Evolutionary conservation across 208 protist genomes (phyloP).

Genomic region (Vickermania spadyakhi): DNA sequence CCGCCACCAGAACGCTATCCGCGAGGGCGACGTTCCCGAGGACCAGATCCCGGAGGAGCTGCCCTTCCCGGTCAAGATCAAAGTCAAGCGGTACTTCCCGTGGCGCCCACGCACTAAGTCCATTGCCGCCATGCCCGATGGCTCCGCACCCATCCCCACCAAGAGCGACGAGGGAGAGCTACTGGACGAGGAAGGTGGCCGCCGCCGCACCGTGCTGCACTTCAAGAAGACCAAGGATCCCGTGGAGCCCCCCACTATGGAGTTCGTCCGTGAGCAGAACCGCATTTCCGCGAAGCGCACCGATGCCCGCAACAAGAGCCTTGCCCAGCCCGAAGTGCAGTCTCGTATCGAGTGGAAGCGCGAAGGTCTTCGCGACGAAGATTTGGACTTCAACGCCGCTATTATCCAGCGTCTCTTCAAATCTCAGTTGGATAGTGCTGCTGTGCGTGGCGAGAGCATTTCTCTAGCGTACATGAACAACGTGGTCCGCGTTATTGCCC

Average conservation of each 20-base stretch:
- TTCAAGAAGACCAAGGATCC: conserved; percentile 29
- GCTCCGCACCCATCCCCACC: not conserved
- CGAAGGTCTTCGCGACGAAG: conserved; percentile 43
- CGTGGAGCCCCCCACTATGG: conserved; percentile 26
- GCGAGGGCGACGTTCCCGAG: conserved; percentile 12
- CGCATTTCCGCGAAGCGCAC: conserved; percentile 26
- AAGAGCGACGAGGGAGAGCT: not conserved
- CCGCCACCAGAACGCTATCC: conserved; percentile 6
- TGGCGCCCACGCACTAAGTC: conserved; percentile 24
- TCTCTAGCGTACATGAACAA: conserved; percentile 57
- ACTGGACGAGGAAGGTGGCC: conserved; percentile 3
- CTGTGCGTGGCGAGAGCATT: conserved; percentile 37
- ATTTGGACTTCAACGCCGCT: conserved; percentile 80
- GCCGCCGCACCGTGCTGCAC: conserved; percentile 27
- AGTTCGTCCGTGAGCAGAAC: conserved; percentile 49
- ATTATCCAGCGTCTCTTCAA: conserved; percentile 72
- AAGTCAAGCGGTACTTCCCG: conserved; percentile 50
- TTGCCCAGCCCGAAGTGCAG: conserved; percentile 35
- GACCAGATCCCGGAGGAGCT: conserved; percentile 24
- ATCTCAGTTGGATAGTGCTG: conserved; percentile 18
- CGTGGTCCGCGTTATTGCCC: conserved; percentile 47
- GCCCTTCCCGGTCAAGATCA: conserved; percentile 18
- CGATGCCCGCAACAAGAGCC: conserved; percentile 12
- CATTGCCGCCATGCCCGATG: not conserved
- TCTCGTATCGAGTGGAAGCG: conserved; percentile 61